These are phyloP conservation scores for Picea mariana DNA, from an alignment of 83 land plant species.

Conservation along the genomic window DNA sequence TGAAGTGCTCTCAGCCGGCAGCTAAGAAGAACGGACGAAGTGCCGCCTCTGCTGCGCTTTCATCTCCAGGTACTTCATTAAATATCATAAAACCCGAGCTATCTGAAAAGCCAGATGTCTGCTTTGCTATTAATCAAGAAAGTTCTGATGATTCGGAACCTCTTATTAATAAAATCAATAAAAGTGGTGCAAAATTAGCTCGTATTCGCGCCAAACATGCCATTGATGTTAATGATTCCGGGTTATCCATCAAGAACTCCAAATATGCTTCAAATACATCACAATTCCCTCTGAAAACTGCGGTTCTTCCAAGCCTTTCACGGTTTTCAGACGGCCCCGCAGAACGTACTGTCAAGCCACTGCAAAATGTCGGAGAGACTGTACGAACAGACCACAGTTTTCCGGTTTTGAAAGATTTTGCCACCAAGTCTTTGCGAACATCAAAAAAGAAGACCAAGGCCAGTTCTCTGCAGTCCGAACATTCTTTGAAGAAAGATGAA, in stretches of 20 bases:
- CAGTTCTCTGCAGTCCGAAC: background rate
- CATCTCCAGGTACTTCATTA: background rate
- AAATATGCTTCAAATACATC: background rate
- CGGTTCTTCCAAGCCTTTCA: background rate
- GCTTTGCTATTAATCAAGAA: background rate
- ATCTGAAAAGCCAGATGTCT: background rate
- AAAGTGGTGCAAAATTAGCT: conserved; percentile 11
- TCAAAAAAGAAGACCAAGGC: conserved; percentile 11
- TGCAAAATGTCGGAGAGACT: background rate
- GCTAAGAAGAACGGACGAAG: conserved; percentile 10
- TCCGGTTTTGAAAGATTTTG: conserved; percentile 17
- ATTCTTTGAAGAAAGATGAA: background rate
- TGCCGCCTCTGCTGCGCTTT: background rate
- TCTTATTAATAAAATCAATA: conserved; percentile 6
- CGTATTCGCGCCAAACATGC: conserved; percentile 1
- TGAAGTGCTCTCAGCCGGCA: background rate
- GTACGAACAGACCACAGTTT: background rate
- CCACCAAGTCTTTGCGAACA: conserved; percentile 10
- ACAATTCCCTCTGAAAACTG: background rate
- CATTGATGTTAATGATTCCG: background rate
- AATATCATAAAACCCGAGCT: background rate
- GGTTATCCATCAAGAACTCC: background rate
- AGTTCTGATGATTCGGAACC: conserved; percentile 20
- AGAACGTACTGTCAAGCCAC: background rate
- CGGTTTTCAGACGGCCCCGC: background rate